These are phyloP conservation scores for Aphanoascus verrucosus DNA, from an alignment of 2,329 filamentous ascomycete genomes.

Conservation along the genomic window DNA sequence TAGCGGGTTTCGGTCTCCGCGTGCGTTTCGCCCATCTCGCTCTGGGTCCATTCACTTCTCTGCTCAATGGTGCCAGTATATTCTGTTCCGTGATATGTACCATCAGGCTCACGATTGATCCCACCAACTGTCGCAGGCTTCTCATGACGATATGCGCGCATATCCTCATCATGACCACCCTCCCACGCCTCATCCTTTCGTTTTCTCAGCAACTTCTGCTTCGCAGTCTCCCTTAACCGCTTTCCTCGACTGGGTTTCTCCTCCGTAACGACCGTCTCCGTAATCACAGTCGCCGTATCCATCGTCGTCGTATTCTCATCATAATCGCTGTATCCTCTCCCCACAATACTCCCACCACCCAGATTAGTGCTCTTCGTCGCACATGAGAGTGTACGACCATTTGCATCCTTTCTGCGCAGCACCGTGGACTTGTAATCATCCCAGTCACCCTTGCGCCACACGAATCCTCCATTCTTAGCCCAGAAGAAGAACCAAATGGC, in stretches of 20 bases:
- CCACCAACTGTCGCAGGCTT: slow-evolving; percentile 78
- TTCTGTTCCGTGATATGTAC: slow-evolving; percentile 70
- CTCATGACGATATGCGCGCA: slow-evolving; percentile 77
- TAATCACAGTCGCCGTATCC: slow-evolving; percentile 31
- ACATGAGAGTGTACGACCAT: slow-evolving; percentile 73
- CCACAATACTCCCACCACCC: slow-evolving; percentile 70
- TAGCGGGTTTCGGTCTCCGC: slow-evolving; percentile 31
- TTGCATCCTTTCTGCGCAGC: slow-evolving; percentile 73
- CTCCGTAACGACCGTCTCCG: slow-evolving; percentile 39
- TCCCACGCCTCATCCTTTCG: slow-evolving; percentile 41
- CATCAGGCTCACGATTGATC: slow-evolving; percentile 72
- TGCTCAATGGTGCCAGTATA: slow-evolving; percentile 51
- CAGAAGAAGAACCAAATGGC: slow-evolving; percentile 98
- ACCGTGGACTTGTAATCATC: slow-evolving; percentile 98
- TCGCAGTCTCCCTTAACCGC: slow-evolving; percentile 29
- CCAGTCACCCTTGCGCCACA: slow-evolving; percentile 79
- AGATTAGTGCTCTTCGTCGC: slow-evolving; percentile 73
- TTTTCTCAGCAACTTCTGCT: slow-evolving; percentile 32
- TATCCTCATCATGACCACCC: slow-evolving; percentile 53
- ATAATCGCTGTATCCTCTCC: slow-evolving; percentile 54
- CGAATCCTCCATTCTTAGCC: slow-evolving; percentile 91
- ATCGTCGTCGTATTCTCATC: slow-evolving; percentile 38
- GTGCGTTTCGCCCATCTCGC: slow-evolving; percentile 21
- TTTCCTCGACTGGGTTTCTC: slow-evolving; percentile 21
- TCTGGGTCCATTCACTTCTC: slow-evolving; percentile 42